Evolutionary conservation across 2,329 filamentous ascomycete species (phyloP), one percentile per base, ranked within the genome.

Genomic region (Curvularia sp.): DNA sequence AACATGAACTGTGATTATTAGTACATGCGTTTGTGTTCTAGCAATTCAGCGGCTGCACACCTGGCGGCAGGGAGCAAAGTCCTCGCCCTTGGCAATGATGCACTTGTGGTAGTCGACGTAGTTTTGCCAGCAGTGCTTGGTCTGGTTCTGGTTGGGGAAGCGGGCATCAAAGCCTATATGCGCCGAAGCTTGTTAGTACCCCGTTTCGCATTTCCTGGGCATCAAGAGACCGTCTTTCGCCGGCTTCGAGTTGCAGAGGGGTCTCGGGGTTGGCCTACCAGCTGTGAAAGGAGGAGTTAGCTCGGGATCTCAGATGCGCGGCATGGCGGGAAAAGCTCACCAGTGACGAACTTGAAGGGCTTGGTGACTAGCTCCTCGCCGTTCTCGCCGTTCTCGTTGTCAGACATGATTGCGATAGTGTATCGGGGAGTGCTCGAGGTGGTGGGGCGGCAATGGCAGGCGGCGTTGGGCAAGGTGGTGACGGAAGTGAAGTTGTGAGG

Each of bases 101-200:
- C 95, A 99, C 88, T 99, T 99, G 89, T 99, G 92, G 87, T 99
- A 98, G 83, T 99, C 95, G 85, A 99, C 95, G 84, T 99, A 99
- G 88, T 99, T 99, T 82, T 99, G 96, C 95, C 95, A 99, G 92
- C 95, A 99, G 88, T 99, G 93, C 90, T 97, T 97, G 83, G 93
- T 89, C 81, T 95, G 92, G 86, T 99, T 99, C 86, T 88, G 85
- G 86, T 99, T 97, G 78, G 95, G 95, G 85, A 98, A 99, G 81
- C 95, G 94, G 82, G 95, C 95, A 81, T 99, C 95, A 85, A 96
- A 96, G 86, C 95, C 95, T 97, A 66, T 53, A 50, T 60, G 64
- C 67, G 65, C 60, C 60, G 56, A 51, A 64, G 63, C 59, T 57
- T 49, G 66, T 70, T 51, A 71, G 65, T 57, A 65, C 48, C 53